Evolutionary conservation across 1,284 basidiomycete species (phyloP).

Genomic region (Irpex rosettiformis): DNA sequence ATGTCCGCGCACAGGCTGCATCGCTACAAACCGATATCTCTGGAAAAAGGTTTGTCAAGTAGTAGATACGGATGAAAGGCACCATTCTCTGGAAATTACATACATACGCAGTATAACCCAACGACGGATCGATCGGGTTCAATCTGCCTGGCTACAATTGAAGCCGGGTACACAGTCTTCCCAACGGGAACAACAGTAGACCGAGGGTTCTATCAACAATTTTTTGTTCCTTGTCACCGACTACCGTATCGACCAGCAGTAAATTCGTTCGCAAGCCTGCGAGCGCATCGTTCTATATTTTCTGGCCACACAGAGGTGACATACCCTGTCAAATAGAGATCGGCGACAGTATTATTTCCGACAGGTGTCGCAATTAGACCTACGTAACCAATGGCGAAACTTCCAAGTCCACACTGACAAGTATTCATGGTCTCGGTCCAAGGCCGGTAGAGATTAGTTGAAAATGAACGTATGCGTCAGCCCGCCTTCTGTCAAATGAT

Average conservation of each 20-base stretch:
- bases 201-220: not conserved
- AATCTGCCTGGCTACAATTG: not conserved
- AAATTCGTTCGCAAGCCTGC: not conserved
- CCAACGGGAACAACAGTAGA: not conserved
- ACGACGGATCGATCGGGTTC: not conserved
- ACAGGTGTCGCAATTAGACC: not conserved
- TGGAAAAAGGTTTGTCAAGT: no score
- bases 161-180: not conserved
- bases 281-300: not conserved
- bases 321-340: not conserved
- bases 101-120: no score
- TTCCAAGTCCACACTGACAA: not conserved
- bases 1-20: no score
- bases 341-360: not conserved
- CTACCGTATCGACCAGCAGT: not conserved
- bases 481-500: not conserved
- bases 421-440: not conserved
- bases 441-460: not conserved
- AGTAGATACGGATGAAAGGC: no score
- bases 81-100: no score
- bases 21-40: no score
- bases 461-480: not conserved
- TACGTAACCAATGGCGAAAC: not conserved
- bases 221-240: not conserved
- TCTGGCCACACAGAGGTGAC: not conserved